Evolutionary conservation across 2,329 filamentous ascomycete genomes (phyloP), one percentile per base, ranked within the genome.

Genomic region (Chrysoporthe cubensis): DNA sequence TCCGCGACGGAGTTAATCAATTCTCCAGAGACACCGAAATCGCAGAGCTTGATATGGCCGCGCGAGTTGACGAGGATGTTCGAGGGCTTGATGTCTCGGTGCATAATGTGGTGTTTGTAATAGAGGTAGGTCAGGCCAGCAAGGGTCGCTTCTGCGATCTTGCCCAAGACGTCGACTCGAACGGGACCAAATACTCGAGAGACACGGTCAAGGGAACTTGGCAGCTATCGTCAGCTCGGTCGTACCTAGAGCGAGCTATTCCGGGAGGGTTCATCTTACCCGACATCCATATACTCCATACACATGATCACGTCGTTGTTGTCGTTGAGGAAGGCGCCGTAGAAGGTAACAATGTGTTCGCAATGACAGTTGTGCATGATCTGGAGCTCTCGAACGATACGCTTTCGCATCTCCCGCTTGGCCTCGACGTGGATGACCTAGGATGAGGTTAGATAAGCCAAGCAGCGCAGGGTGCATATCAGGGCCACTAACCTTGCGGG

Each of bases 271-370:
- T 48, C 14, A 32, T 83, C 92, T 80, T 86, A 98, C 96, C 96
- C 96, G 78, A 95, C 93, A 80, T 99, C 96, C 93, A 97, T 97
- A 78, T 99, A 98, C 79, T 99, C 96, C 96, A 99, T 99, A 80
- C 96, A 99, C 90, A 99, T 95, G 74, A 98, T 96, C 68, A 99
- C 96, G 81, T 99, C 96, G 77, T 96, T 95, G 70, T 94, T 94
- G 76, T 96, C 92, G 77, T 97, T 98, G 76, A 98, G 87, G 77
- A 98, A 99, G 48, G 96, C 96, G 69, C 96, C 96, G 76, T 98
- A 98, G 80, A 97, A 99, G 65, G 91, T 97, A 69, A 99, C 96
- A 75, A 99, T 98, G 79, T 96, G 94, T 70, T 96, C 92, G 32
- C 93, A 97, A 76, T 97, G 96, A 80, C 96, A 99, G 76, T 96